Evolutionary conservation across 208 protist genomes (phyloP), one percentile per base, ranked within the genome.

Genomic region (Leishmania mexicana): DNA sequence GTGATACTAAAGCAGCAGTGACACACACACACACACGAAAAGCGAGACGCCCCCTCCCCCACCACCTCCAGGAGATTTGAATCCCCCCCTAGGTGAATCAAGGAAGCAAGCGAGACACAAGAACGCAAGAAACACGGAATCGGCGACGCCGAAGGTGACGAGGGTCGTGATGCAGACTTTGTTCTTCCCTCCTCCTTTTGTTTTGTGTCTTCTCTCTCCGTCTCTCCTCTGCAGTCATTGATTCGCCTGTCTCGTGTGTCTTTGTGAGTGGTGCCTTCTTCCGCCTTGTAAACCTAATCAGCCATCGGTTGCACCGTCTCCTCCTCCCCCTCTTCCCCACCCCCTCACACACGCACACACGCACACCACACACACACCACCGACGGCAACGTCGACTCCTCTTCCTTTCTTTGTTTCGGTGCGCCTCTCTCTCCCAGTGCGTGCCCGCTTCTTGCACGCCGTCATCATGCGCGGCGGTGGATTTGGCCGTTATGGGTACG

Each of bases 401-500:
- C 42, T 40, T 73, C 1, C 45, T 11, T 24, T 54, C 54, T 40
- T 73, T 2, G 3, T 57, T 57, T 24, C 28, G 31, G 1, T 57
- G 7, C 7, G 21, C 13, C 13, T 8, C 28, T 28, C 47, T 45
- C n/a, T 40, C 11, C 2, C 24, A 73, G 40, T 19, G 68, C 40
- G n/a, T 38, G 60, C 65, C 6, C 47, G 10, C 47, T 75, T 28
- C 28, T 75, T 75, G 38, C 65, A 45, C 38, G 4, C 19, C 15
- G 65, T 35, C 49, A 80, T 60, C 24, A 88, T 86, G 83, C 86
- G 83, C 54, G 77, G 83, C 60, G 75, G 85, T 17, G 68, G 70
- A 7, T 89, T 86, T 73, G 86, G 83, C 4, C 83, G 86, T 19
- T 73, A 67, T 35, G 77, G 80, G 13, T 78, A 80, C 40, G 85